phyloP scores from a whole-genome alignment of 2,329 filamentous ascomycete genomes.

The Cadophora luteo-olivacea region DNA sequence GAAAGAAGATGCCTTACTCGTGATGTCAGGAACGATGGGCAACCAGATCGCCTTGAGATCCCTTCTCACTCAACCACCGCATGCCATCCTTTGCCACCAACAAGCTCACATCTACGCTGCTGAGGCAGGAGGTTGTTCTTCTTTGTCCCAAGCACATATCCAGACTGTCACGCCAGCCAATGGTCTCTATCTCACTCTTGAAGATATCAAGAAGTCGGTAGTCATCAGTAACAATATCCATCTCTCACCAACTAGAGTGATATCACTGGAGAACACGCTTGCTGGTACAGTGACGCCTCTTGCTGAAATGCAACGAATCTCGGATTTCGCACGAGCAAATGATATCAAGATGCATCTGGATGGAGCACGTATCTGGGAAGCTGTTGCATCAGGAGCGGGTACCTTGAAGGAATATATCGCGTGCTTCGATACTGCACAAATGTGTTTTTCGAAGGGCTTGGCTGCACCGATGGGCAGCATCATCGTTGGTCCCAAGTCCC shows the following conservation, averaged over 20 bases:
- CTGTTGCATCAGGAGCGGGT: slow-evolving; percentile 72
- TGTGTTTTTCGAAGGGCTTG: slow-evolving; percentile 84
- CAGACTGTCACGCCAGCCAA: slow-evolving; percentile 71
- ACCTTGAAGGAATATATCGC: slow-evolving; percentile 69
- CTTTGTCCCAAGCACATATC: slow-evolving; percentile 72
- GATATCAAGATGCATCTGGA: slow-evolving; percentile 77
- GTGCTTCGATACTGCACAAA: slow-evolving; percentile 74
- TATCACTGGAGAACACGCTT: slow-evolving; percentile 86
- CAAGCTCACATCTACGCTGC: slow-evolving; percentile 77
- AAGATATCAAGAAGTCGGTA: slow-evolving; percentile 71
- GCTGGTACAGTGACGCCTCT: slow-evolving; percentile 80
- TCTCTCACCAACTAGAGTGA: slow-evolving; percentile 78
- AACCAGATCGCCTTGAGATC: slow-evolving; percentile 85
- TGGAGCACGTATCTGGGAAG: slow-evolving; percentile 83
- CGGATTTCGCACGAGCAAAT: slow-evolving; percentile 68
- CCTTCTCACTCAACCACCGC: slow-evolving; percentile 80
- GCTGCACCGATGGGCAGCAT: slow-evolving; percentile 82
- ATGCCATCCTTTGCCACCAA: slow-evolving; percentile 79
- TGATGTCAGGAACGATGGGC: slow-evolving; percentile 91
- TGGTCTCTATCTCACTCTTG: slow-evolving; percentile 63
- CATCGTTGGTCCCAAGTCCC: slow-evolving; percentile 63
- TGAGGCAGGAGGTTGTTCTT: slow-evolving; percentile 70
- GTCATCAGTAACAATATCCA: slow-evolving; percentile 74
- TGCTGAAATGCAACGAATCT: slow-evolving; percentile 71
- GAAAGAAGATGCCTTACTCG: slow-evolving; percentile 79